Evolutionary conservation across 257 asterid species (phyloP).

Genomic region (Solanum tarijense): DNA sequence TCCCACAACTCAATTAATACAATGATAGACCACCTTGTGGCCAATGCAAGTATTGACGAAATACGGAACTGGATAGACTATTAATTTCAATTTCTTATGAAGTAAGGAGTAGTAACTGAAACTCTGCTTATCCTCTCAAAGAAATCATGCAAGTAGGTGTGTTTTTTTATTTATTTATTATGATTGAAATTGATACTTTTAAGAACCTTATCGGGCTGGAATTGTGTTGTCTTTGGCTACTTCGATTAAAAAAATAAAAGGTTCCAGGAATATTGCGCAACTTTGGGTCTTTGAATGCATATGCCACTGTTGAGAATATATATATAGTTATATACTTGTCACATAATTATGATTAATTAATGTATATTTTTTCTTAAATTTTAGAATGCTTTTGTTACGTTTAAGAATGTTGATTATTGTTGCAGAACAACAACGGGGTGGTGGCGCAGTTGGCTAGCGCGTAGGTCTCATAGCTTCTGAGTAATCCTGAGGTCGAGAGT

Average conservation of each 20-base stretch:
- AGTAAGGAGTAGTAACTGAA: background rate
- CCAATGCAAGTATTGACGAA: background rate
- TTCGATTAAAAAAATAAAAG: background rate
- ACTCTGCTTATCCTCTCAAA: no score
- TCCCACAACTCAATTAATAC: no score
- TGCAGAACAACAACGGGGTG: slow-evolving; percentile 34
- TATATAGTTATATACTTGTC: no score
- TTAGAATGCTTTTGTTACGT: no score
- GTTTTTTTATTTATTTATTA: no score
- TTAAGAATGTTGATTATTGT: no score
- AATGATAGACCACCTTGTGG: background rate
- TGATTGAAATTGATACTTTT: background rate
- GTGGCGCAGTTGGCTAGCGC: slow-evolving; percentile 99
- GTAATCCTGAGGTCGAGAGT: slow-evolving; percentile 93
- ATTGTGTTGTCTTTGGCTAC: background rate
- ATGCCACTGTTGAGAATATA: no score
- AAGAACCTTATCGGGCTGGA: background rate
- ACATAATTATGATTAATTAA: no score
- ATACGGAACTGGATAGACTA: background rate
- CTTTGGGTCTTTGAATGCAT: no score
- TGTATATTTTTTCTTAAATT: no score
- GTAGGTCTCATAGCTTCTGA: slow-evolving; percentile 96
- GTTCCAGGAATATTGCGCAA: background rate
- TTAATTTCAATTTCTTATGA: no score
- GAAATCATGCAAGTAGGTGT: background rate